Base-by-base conservation (phyloP, 495 filamentous ascomycete species). In the Chlorociboria aeruginascens region DNA sequence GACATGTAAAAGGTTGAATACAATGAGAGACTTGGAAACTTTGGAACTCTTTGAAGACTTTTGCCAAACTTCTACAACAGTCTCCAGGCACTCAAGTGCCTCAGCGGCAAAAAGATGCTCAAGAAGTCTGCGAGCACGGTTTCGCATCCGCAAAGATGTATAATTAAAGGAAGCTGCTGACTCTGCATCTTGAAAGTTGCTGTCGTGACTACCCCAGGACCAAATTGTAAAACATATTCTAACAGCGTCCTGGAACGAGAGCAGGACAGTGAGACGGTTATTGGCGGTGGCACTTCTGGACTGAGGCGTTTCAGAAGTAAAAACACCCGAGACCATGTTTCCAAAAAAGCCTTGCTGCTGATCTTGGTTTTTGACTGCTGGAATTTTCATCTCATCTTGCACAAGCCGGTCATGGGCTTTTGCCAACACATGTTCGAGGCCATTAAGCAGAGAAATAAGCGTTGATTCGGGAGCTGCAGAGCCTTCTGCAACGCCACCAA, bases 211-310 rank as follows among this genome's bases (percentile, higher is more conserved):
- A 8, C 83, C 85, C 92, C 92, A 99, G 3, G 86, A 85, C 93
- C 92, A 99, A 28, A 99, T 90, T 4, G 72, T 78, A 61, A 95
- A 93, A 62, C 88, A 94, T 28, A 92, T 82, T 32, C 84, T 79
- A 47, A 95, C 85, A 10, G 88, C 86, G 62, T 99, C 92, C 63
- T 97, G 89, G 64, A 99, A 95, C 30, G 89, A 89, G n/a, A 99
- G 72, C 8, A 96, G 66, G 14, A 99, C 92, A 0, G 89, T 96
- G 20, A 99, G 71, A 34, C 90, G 72, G 52, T 90, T 89, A 58
- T 97, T 99, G n/a, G 88, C 89, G 11, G 85, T 83, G 12, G 79
- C 76, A 39, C 81, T 82, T 35, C 87, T 76, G 20, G 75, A 69
- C 45, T 88, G 88, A 3, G 72, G 81, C 7, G 79, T 71, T 45